phyloP scores from a whole-genome alignment of 495 filamentous ascomycete species.

The Glonium stellatum region DNA sequence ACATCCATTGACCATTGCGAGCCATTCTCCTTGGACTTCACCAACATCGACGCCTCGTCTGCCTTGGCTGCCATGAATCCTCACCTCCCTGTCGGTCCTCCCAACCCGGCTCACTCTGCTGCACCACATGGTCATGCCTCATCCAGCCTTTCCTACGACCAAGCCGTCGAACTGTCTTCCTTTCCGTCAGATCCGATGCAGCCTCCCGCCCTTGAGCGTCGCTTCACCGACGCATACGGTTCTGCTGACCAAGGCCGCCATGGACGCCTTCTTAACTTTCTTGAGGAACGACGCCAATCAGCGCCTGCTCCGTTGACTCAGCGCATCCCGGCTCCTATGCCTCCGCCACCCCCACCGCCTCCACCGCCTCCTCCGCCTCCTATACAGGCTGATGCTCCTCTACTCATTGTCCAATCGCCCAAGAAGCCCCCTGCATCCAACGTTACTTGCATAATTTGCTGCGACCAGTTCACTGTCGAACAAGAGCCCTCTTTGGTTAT shows the following conservation, averaged over 20 bases:
- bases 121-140: no score
- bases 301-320: no score
- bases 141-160: no score
- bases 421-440: neutral
- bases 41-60: neutral
- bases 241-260: neutral
- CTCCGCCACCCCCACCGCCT: neutral
- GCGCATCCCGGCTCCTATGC: neutral
- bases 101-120: no score
- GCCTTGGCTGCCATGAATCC: neutral
- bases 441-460: conserved; percentile 21
- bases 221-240: neutral
- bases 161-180: neutral
- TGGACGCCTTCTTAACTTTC: neutral
- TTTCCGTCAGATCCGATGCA: neutral
- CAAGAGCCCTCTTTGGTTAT: conserved; percentile 3
- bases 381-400: neutral
- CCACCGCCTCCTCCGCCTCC: neutral
- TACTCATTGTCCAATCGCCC: neutral
- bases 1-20: neutral
- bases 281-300: neutral
- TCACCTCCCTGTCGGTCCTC: no score
- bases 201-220: neutral
- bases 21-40: neutral
- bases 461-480: conserved; percentile 11